Base-by-base conservation (phyloP, 1,284 basidiomycete genomes). In the Trichosporon sp. region DNA sequence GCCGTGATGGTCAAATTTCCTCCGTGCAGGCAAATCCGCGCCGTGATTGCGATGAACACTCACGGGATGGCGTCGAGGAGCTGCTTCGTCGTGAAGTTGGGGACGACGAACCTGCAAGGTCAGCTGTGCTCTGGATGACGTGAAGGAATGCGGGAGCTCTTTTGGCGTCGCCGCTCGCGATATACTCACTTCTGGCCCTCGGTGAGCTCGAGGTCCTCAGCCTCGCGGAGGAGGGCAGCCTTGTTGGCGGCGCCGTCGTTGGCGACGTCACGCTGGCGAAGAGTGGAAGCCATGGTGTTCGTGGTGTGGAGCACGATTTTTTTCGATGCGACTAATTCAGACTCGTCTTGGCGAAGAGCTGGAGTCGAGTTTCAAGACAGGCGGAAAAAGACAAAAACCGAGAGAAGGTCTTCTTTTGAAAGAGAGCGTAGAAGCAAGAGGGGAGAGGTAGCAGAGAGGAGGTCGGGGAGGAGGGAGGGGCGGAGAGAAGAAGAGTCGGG, bases 41-140 rank as follows among this genome's bases (percentile, higher is more conserved):
- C 31, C 21, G 51, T 54, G 31, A n/a, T 21, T 3, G 54, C 48
- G 21, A 6, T 7, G 19, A 12, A 43, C 16, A 80, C 83, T 78
- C 80, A 94, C 93, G 94, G 96, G 81, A 98, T 97, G 35, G 89
- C 89, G 69, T 89, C 90, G 68, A 98, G 88, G 72, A 98, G 85
- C 79, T 84, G 83, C 79, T 84, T 84, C 78, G 82, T 77, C 73
- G 83, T 83, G 74, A 77, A 84, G 78, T 83, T 80, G 71, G 83
- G 83, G 59, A 84, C 78, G 67, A 83, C 74, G 76, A 84, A 84
- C 74, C 80, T 82, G 74, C 16, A 31, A 46, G 59, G 43, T 59
- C 56, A 48, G 68, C 38, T 16, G 14, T 35, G 38, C 32, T n/a
- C n/a, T 14, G 64, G 38, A 26, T 21, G 19, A 19, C n/a, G 63